Evolutionary conservation across 768 basidiomycete species (phyloP), one percentile per base, ranked within the genome.

Genomic region (Fistulinella prunicolor): DNA sequence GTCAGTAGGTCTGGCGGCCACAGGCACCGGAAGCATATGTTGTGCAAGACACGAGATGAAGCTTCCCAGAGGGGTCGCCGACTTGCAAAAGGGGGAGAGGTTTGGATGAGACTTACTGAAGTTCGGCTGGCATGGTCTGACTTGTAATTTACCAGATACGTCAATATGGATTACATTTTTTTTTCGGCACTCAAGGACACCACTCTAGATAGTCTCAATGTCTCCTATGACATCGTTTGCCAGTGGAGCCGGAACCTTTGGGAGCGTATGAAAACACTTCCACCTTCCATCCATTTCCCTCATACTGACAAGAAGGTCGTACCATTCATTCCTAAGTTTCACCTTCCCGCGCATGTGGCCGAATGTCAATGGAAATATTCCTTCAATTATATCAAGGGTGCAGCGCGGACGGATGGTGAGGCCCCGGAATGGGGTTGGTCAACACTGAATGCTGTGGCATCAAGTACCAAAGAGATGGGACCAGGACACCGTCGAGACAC

Each of bases 341-440:
- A 77, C 21, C 57, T 74, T 14, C 56, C 61, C 3, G 67, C 56
- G 0, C 74, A 77, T 38, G 53, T 57, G 1, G 24, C 54, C 0
- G 20, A 49, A 4, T 73, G 72, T 40, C 66, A 67, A 7, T 47
- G 43, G 14, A 44, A 44, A 2, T 73, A 57, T 38, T 68, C 61
- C 1, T 52, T 76, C 13, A 68, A 66, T 20, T 65, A 62, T 39
- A 43, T 50, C 20, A 22, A 28, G 3, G 40, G 46, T 6, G 37
- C 6, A 1, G 40, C 7, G 0, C 6, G 41, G 3, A 52, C 50
- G 0, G 40, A 48, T 28, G 50, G 73, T 0, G 70, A 77, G 40
- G 69, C 58, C 1, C 58, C 71, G 0, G 76, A 78, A 37, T 53
- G 54, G 0, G 55, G 47, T 0, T 78, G 76, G 76, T 47, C 70